phyloP scores from a whole-genome alignment of 495 filamentous ascomycete genomes.

The Podospora didyma region DNA sequence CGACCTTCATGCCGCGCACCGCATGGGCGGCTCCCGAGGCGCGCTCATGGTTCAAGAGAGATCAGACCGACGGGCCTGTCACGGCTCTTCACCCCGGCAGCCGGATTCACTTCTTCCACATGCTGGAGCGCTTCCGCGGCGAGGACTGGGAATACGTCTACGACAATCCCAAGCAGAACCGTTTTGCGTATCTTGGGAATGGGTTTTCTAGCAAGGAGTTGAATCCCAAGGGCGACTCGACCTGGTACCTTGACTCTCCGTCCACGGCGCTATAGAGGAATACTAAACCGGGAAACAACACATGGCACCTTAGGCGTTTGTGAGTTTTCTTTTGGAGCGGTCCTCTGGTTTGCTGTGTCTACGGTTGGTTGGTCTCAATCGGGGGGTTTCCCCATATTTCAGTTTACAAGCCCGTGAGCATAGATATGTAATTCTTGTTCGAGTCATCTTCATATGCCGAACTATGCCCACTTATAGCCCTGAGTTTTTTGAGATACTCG shows the following conservation, averaged over 20 bases:
- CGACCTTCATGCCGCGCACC: constrained; percentile 45
- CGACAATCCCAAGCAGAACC: constrained; percentile 28
- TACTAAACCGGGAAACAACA: too few relatives aligned
- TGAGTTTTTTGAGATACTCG: too few relatives aligned
- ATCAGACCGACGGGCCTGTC: constrained; percentile 40
- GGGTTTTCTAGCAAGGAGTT: constrained; percentile 44
- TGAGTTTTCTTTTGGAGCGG: not conserved
- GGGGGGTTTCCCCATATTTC: too few relatives aligned
- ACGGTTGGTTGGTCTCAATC: too few relatives aligned
- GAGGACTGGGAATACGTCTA: constrained; percentile 50
- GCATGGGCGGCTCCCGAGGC: constrained; percentile 36
- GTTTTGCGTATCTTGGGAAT: constrained; percentile 46
- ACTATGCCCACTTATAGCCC: too few relatives aligned
- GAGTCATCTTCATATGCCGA: too few relatives aligned
- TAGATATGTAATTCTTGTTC: too few relatives aligned
- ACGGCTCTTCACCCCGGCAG: constrained; percentile 47
- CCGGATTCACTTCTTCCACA: constrained; percentile 50
- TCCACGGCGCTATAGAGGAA: not conserved
- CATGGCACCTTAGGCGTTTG: too few relatives aligned
- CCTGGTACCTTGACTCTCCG: constrained; percentile 41
- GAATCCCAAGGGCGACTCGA: constrained; percentile 29
- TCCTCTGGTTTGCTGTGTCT: not conserved
- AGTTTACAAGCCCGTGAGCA: too few relatives aligned
- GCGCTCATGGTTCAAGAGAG: constrained; percentile 49
- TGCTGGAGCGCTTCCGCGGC: constrained; percentile 41